Evolutionary conservation across 371 early-diverging fungal genomes (phyloP), one percentile per base, ranked within the genome.

Genomic region (Blakeslea trispora): DNA sequence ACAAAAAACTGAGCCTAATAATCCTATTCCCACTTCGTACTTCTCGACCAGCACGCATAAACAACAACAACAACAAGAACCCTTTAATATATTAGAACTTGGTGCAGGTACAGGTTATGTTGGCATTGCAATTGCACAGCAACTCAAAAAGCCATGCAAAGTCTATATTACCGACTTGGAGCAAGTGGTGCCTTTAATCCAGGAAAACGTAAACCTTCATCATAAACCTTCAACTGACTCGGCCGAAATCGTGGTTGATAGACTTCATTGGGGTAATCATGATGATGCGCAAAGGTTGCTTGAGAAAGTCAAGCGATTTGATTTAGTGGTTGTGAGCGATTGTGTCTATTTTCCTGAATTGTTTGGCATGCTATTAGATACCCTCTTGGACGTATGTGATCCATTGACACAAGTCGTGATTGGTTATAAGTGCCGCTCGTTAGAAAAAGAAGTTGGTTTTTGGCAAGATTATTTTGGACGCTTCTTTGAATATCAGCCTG

Each of bases 381-480:
- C 83, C 0, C 50, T 84, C 31, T 58, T 66, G 17, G 71, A 79
- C 2, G 62, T 84, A 1, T 74, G 82, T 18, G 59, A 55, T 19
- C 23, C 55, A 9, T 48, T 52, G 13, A 84, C 85, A 2, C 56
- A 57, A 39, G 66, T 82, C 10, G 66, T 84, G 21, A 77, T 84
- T 63, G 85, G 82, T 35, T 82, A 84, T 67, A 82, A 84, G 50
- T 78, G 81, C 28, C 76, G 85, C 6, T 75, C 79, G 17, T 49
- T 73, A 21, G 79, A 79, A 67, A 84, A 81, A 52, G 85, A 84
- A 69, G 60, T 63, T 17, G 82, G 81, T 1, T 84, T 84, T 50
- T 84, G 85, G 85, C 81, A 84, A 43, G 74, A 81, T 54, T 81
- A 76, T 46, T 76, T 84, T 66, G 85, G 85, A 14, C 63, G 81